Evolutionary conservation across 2,329 filamentous ascomycete genomes (phyloP).

Genomic region (Emericellopsis cladophorae): DNA sequence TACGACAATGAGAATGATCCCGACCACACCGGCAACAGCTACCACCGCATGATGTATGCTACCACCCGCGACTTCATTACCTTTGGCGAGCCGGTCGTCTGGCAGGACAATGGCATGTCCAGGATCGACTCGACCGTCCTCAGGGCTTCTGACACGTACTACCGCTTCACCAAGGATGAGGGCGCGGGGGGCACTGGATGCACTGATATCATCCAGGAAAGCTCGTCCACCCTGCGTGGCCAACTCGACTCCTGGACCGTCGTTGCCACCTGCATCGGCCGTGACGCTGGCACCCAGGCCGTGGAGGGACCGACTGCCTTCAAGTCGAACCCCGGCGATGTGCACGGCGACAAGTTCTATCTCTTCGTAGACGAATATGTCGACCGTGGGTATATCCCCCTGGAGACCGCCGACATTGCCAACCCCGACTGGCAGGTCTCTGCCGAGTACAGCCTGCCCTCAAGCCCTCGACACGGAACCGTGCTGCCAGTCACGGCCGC

Average conservation of each 20-base stretch:
- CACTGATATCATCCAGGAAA: slow-evolving; percentile 40
- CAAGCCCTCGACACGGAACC: slow-evolving; percentile 38
- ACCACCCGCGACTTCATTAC: slow-evolving; percentile 36
- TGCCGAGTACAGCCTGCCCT: slow-evolving; percentile 28
- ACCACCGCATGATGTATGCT: slow-evolving; percentile 39
- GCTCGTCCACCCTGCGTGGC: slow-evolving; percentile 25
- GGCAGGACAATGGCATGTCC: slow-evolving; percentile 37
- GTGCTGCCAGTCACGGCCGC: slow-evolving; percentile 36
- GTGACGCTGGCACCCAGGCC: slow-evolving; percentile 29
- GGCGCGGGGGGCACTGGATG: slow-evolving; percentile 34
- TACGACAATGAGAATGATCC: slow-evolving; percentile 24
- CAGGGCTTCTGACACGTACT: slow-evolving; percentile 25
- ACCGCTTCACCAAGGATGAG: slow-evolving; percentile 44
- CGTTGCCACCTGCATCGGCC: slow-evolving; percentile 34
- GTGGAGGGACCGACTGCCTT: slow-evolving; percentile 41
- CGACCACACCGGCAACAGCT: slow-evolving; percentile 25
- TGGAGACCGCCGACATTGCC: slow-evolving; percentile 34
- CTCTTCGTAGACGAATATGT: slow-evolving; percentile 42
- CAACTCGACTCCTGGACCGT: slow-evolving; percentile 27
- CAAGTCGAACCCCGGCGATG: slow-evolving; percentile 33
- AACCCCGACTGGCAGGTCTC: slow-evolving; percentile 35
- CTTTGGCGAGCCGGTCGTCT: slow-evolving; percentile 31
- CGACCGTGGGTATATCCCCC: slow-evolving; percentile 37
- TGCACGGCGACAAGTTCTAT: slow-evolving; percentile 38
- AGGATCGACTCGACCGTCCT: slow-evolving; percentile 40